Conservation (phyloP, 73 alveolate genomes). For the Paramecium octaurelia region DNA sequence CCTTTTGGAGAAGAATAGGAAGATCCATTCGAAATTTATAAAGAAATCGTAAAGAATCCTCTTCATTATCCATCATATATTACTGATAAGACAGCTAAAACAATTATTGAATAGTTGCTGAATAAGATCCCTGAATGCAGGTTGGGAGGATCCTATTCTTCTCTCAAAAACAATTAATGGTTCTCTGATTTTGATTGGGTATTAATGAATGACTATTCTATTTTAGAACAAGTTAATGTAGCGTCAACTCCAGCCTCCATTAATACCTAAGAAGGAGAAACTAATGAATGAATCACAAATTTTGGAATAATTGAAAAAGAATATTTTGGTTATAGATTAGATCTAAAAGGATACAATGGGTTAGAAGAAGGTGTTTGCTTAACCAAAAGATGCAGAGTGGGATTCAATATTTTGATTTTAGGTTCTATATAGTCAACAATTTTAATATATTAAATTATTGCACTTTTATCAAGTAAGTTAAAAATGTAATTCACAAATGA, state of each 20-base stretch:
- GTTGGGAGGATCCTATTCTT: constrained; percentile 60
- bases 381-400: constrained; percentile 34
- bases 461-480: not conserved
- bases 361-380: constrained; percentile 25
- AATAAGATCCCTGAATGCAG: constrained; percentile 60
- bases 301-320: not conserved
- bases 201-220: not conserved
- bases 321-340: not conserved
- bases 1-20: constrained; percentile 75
- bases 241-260: not conserved
- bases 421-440: not conserved
- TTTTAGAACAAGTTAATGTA: not conserved
- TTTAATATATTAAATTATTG: not conserved
- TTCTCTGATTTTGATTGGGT: constrained; percentile 50
- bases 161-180: constrained; percentile 53
- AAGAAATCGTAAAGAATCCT: constrained; percentile 62
- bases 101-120: constrained; percentile 44
- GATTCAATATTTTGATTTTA: constrained; percentile 21
- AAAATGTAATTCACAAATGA: not conserved
- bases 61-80: constrained; percentile 23
- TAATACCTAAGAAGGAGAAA: not conserved
- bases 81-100: constrained; percentile 54
- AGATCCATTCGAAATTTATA: constrained; percentile 74
- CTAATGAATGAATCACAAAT: not conserved
- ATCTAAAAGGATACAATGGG: constrained; percentile 14